A percentile compares a stretch with the other conserved stretches of the same genome.
Evolutionary conservation across 116 monocot species (phyloP).

Genomic region (Zostera marina): DNA sequence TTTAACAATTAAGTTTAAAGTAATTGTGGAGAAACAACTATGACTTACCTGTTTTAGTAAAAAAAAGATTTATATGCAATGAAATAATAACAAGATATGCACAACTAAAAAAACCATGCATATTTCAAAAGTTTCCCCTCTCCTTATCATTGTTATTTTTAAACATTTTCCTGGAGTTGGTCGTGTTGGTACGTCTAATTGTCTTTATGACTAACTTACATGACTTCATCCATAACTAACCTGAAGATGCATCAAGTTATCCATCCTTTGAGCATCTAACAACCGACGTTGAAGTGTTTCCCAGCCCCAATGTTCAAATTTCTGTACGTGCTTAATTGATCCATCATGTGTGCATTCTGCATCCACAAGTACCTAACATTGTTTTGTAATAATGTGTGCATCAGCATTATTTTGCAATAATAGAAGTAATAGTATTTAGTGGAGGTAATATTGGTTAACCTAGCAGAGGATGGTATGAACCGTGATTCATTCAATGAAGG

Average conservation of each 20-base stretch:
- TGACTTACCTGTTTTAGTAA: not conserved
- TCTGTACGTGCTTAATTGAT: slow-evolving; percentile 82
- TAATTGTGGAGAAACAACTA: too few relatives aligned
- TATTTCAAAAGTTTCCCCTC: too few relatives aligned
- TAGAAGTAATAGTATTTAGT: too few relatives aligned
- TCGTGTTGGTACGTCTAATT: too few relatives aligned
- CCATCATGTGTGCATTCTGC: slow-evolving; percentile 99
- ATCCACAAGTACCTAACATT: slow-evolving; percentile 81
- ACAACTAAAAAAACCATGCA: too few relatives aligned
- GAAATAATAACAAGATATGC: not conserved
- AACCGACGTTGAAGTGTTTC: slow-evolving; percentile 69
- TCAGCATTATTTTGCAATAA: too few relatives aligned
- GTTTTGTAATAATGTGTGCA: too few relatives aligned
- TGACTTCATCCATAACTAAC: slow-evolving; percentile 10
- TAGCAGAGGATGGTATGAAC: too few relatives aligned
- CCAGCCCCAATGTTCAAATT: slow-evolving; percentile 97
- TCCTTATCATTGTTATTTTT: too few relatives aligned
- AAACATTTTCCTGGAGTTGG: too few relatives aligned
- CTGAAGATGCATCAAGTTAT: slow-evolving; percentile 59
- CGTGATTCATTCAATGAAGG: too few relatives aligned
- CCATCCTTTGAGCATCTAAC: slow-evolving; percentile 66
- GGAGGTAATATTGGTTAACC: too few relatives aligned
- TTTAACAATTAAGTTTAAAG: not conserved
- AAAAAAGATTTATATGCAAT: not conserved
- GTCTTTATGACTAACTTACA: not conserved